Conservation (phyloP, 768 basidiomycete species). For the Psilocybe azurescens region DNA sequence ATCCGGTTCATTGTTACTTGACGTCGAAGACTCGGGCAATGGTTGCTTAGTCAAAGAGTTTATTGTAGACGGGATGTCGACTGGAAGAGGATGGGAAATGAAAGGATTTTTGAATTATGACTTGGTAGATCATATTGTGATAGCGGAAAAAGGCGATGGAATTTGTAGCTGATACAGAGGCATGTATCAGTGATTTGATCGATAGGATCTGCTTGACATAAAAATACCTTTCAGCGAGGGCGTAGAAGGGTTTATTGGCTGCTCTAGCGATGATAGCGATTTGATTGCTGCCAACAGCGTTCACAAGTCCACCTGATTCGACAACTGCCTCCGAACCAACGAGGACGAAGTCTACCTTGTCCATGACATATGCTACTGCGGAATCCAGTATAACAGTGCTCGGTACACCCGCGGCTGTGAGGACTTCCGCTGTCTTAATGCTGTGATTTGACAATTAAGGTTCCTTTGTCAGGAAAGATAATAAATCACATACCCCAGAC, state of each 20-base stretch:
- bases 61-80: conserved; percentile 29
- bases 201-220: conserved; percentile 26
- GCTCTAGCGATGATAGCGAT: conserved; percentile 96
- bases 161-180: conserved; percentile 80
- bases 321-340: conserved; percentile 99
- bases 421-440: conserved; percentile 86
- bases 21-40: conserved; percentile 17
- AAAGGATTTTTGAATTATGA: conserved; percentile 75
- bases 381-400: conserved; percentile 95
- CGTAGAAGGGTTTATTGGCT: conserved; percentile 95
- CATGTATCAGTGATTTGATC: conserved; percentile 24
- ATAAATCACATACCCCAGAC: conserved; percentile 70
- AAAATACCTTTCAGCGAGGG: conserved; percentile 84
- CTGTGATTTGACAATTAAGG: conserved; percentile 45
- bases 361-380: conserved; percentile 97
- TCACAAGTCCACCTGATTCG: conserved; percentile 92
- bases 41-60: conserved; percentile 22
- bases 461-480: conserved; percentile 19
- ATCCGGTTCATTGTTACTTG: conserved; percentile 26
- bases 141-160: conserved; percentile 93
- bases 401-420: conserved; percentile 90
- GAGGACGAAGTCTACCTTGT: conserved; percentile 92
- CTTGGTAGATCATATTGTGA: conserved; percentile 90
- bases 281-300: conserved; percentile 94
- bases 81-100: conserved; percentile 53